phyloP scores from a whole-genome alignment of 805 yeast genomes.

The Starmera dryadoides region DNA sequence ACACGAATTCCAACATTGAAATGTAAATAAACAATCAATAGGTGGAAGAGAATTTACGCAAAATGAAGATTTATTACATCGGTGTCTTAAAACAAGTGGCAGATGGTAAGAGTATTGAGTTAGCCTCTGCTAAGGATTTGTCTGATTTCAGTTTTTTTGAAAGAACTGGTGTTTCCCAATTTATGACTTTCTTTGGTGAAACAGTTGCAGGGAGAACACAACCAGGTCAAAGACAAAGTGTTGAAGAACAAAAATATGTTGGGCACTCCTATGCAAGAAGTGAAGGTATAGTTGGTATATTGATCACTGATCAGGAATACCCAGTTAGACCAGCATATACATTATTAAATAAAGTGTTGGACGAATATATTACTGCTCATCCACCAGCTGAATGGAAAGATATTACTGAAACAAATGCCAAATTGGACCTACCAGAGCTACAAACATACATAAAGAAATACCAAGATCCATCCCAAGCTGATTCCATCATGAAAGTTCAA shows the following conservation, averaged over 20 bases:
- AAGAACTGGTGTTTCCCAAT: slow-evolving; percentile 74
- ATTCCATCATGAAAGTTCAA: slow-evolving; percentile 93
- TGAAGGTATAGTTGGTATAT: slow-evolving; percentile 88
- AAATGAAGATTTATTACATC: slow-evolving; percentile 86
- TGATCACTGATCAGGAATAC: slow-evolving; percentile 91
- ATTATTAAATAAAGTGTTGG: slow-evolving; percentile 80
- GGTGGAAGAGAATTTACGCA: not conserved
- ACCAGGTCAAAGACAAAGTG: slow-evolving; percentile 87
- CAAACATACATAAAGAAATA: slow-evolving; percentile 70
- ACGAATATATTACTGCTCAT: slow-evolving; percentile 80
- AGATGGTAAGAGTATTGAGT: slow-evolving; percentile 61
- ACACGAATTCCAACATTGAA: not conserved
- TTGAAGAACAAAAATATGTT: slow-evolving; percentile 79
- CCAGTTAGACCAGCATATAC: slow-evolving; percentile 97
- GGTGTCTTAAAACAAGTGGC: slow-evolving; percentile 68
- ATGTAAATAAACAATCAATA: not conserved
- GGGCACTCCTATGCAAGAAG: slow-evolving; percentile 88
- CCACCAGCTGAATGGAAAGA: slow-evolving; percentile 67
- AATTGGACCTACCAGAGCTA: slow-evolving; percentile 50
- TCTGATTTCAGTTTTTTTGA: slow-evolving; percentile 87
- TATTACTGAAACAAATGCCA: slow-evolving; percentile 35
- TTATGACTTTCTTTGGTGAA: slow-evolving; percentile 89
- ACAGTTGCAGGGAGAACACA: slow-evolving; percentile 86
- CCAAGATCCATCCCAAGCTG: slow-evolving; percentile 97
- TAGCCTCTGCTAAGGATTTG: slow-evolving; percentile 75